Base-by-base conservation (phyloP, 805 yeast genomes). In the Brettanomyces sp. region DNA sequence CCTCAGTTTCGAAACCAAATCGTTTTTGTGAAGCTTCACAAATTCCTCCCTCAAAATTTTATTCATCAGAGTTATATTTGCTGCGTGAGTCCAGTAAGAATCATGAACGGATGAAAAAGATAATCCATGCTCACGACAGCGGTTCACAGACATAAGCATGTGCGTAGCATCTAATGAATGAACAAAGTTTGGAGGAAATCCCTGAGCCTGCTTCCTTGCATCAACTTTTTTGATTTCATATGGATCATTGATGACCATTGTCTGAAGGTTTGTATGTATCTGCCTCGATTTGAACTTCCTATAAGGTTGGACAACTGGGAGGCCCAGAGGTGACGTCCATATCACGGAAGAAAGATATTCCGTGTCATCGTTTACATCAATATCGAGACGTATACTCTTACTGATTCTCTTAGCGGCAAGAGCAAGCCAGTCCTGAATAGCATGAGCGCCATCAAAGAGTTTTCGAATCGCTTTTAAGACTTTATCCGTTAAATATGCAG, bases 241-340 rank as follows among this genome's bases (percentile, higher is more conserved):
- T n/a, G 98, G 97, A 67, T 91, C 97, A 34, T 80, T 69, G 49
- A 93, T 85, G 48, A 74, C 79, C n/a, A 93, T 83, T 1, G 90
- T 83, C 62, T 93, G 99, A 51, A 93, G 67, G 53, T 84, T 84
- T 0, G 99, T 91, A n/a, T 70, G 63, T 8, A 93, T 77, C 50
- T 80, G 81, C 53, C 74, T 80, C 51, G 75, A 77, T 53, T 76
- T 77, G 40, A 73, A 67, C 28, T 80, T 75, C 55, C 99, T 76
- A 60, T 93, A 93, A 1, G 99, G 99, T 63, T 93, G 99, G 18
- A 93, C 99, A 60, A 95, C 89, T 2, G 98, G 96, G 50, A 93
- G 70, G 3, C 96, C 96, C 36, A 91, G 66, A 1, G 99, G 98
- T 0, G 98, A 84, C 0, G 99, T 93, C 99, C 99, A 93, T 54